Conservation (phyloP, 192 early-diverging fungal genomes). For the Backusella westeae region DNA sequence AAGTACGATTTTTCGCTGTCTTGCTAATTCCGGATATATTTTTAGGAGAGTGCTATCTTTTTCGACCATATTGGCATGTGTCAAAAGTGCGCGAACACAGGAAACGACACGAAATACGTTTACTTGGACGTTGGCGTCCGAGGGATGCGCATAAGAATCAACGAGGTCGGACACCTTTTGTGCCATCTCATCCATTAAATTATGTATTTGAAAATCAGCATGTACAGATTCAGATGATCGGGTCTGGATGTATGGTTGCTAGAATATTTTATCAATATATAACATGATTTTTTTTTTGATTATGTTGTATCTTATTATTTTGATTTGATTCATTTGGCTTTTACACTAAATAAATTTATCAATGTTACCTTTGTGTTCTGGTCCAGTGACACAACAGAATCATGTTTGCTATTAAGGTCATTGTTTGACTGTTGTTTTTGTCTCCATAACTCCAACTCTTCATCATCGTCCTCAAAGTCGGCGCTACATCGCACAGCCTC, state of each 20-base stretch:
- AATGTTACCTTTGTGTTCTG: constrained; percentile 12
- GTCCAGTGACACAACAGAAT: neutral
- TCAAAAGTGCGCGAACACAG: constrained; percentile 17
- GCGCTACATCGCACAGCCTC: constrained; percentile 32
- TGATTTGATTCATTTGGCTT: neutral
- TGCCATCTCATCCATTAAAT: neutral
- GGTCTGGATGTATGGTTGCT: neutral
- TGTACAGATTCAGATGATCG: neutral
- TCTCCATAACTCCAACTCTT: constrained; percentile 18
- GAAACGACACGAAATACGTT: constrained; percentile 21
- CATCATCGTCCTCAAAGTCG: constrained; percentile 38
- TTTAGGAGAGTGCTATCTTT: constrained; percentile 34
- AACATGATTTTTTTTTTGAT: neutral
- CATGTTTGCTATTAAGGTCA: neutral
- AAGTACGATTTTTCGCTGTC: constrained; percentile 29
- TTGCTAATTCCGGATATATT: constrained; percentile 28
- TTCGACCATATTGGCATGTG: constrained; percentile 21
- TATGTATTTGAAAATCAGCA: neutral
- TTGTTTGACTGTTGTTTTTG: neutral
- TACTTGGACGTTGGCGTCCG: constrained; percentile 10
- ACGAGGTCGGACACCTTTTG: neutral
- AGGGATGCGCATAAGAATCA: neutral
- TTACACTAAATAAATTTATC: constrained; percentile 2
- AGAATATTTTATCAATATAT: neutral
- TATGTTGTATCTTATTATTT: neutral